A percentile compares a stretch with the other conserved stretches of the same genome.
These are phyloP conservation scores for Plantago ovata DNA, from an alignment of 257 asterid genomes.

Conservation along the genomic window DNA sequence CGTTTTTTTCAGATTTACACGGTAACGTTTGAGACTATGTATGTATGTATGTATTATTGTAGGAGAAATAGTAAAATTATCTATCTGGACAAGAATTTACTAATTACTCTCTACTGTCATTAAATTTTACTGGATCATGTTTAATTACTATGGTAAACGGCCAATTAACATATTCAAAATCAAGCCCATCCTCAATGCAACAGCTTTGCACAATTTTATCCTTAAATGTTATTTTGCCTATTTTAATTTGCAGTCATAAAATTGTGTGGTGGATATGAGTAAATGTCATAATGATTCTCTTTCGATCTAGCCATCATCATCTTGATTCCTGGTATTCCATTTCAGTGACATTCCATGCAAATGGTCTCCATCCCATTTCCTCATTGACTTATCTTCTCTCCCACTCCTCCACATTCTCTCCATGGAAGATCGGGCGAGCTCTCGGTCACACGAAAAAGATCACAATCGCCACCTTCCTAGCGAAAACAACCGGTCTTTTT, in stretches of 20 bases:
- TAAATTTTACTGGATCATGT: no score
- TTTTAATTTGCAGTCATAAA: slow-evolving; percentile 1
- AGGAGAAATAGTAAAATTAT: no score
- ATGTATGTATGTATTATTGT: no score
- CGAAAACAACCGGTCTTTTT: neutral
- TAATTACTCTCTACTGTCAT: no score
- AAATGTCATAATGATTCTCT: slow-evolving; percentile 1
- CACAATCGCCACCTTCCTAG: neutral
- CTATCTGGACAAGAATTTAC: no score
- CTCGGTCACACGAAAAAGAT: neutral
- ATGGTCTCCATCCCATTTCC: slow-evolving; percentile 4
- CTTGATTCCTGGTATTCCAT: neutral
- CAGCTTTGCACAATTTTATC: no score
- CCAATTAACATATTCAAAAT: no score
- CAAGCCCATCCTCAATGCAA: no score
- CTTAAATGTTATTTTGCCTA: no score
- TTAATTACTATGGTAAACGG: no score
- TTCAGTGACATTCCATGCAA: neutral
- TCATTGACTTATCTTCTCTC: neutral
- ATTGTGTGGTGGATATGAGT: neutral
- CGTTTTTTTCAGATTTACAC: slow-evolving; percentile 12
- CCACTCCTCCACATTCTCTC: slow-evolving; percentile 21
- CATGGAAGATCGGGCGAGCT: slow-evolving; percentile 32
- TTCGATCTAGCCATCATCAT: neutral
- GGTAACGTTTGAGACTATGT: neutral